Conservation (phyloP, 768 basidiomycete species). For the Hygrocybe coccinea region DNA sequence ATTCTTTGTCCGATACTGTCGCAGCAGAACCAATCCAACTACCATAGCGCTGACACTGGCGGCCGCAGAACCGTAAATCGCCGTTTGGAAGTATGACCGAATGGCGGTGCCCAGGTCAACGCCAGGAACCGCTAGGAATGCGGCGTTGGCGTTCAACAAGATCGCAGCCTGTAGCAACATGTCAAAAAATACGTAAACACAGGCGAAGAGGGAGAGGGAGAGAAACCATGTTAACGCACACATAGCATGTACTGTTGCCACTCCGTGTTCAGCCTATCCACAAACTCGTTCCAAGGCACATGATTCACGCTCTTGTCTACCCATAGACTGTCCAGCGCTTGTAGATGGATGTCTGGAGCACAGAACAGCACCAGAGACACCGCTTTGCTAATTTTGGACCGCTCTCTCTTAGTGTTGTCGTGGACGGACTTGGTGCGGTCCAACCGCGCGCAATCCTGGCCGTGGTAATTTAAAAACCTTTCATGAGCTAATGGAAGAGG, state of each 20-base stretch:
- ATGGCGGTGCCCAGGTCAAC: constrained; percentile 22
- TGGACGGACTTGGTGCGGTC: constrained; percentile 26
- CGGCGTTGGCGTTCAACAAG: constrained; percentile 45
- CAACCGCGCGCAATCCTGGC: constrained; percentile 41
- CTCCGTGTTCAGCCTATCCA: constrained; percentile 34
- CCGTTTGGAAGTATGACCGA: constrained; percentile 31
- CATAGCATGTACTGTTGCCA: constrained; percentile 41
- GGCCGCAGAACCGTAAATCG: constrained; percentile 42
- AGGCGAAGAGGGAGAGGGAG: background rate
- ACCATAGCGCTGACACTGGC: constrained; percentile 40
- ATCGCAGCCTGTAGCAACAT: constrained; percentile 38
- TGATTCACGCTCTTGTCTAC: constrained; percentile 40
- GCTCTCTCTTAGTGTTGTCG: background rate
- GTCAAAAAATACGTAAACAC: background rate
- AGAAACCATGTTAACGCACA: constrained; percentile 32
- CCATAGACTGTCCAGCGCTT: constrained; percentile 41
- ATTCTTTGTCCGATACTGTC: constrained; percentile 35
- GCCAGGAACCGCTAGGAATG: constrained; percentile 44
- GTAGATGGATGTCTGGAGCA: constrained; percentile 40
- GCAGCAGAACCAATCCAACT: constrained; percentile 39
- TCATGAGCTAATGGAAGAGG: constrained; percentile 23
- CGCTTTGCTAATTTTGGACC: constrained; percentile 31
- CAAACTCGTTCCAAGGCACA: constrained; percentile 38
- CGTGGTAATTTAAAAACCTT: constrained; percentile 40
- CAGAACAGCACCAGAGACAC: constrained; percentile 42